Conservation (phyloP, 306 rosid genomes). For the Glycyrrhiza uralensis region DNA sequence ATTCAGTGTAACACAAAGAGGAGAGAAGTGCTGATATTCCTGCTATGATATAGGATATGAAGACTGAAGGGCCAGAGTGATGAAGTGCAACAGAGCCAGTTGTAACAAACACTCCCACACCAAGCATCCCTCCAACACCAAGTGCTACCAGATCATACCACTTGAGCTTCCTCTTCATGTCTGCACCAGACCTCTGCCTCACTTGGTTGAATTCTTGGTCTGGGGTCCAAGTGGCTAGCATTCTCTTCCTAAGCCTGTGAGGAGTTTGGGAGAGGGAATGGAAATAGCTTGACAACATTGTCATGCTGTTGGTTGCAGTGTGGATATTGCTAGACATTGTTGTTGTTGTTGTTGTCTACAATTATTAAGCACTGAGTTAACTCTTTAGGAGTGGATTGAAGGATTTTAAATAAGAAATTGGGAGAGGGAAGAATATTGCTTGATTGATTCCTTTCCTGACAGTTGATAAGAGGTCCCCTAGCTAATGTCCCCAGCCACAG, state of each 20-base stretch:
- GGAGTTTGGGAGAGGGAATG: slow-evolving; percentile 79
- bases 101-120: slow-evolving; percentile 92
- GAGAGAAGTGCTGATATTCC: slow-evolving; percentile 90
- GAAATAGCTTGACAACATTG: slow-evolving; percentile 53
- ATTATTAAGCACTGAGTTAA: neutral
- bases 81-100: slow-evolving; percentile 68
- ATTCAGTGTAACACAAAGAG: slow-evolving; percentile 87
- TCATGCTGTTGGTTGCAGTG: slow-evolving; percentile 29
- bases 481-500: slow-evolving; percentile 19
- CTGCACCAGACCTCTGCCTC: slow-evolving; percentile 85
- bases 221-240: slow-evolving; percentile 94
- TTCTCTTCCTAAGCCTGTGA: slow-evolving; percentile 70
- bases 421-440: slow-evolving; percentile 38
- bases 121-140: slow-evolving; percentile 97
- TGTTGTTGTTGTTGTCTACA: no score
- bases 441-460: slow-evolving; percentile 6
- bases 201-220: slow-evolving; percentile 86
- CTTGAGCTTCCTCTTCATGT: slow-evolving; percentile 79
- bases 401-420: slow-evolving; percentile 57
- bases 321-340: slow-evolving; percentile 33
- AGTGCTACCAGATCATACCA: slow-evolving; percentile 87
- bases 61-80: slow-evolving; percentile 77
- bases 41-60: slow-evolving; percentile 79
- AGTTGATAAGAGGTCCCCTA: slow-evolving; percentile 12
- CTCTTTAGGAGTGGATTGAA: slow-evolving; percentile 22